phyloP scores from a whole-genome alignment of 1,139 yeast genomes.

The Wickerhamiella infanticola region DNA sequence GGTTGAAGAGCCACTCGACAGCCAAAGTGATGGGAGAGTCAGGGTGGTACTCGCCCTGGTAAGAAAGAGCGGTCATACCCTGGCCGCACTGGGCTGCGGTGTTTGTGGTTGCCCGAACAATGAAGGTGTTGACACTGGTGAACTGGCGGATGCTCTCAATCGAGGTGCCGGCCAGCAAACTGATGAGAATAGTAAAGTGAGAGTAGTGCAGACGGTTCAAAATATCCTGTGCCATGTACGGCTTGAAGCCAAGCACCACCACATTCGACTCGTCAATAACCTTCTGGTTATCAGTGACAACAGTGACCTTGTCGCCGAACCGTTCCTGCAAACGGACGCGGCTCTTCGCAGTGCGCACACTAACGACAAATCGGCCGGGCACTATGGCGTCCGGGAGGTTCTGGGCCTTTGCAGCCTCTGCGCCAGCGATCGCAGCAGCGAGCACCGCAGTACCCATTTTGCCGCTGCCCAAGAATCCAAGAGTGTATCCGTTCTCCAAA shows the following conservation, averaged over 20 bases:
- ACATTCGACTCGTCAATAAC: constrained; percentile 55
- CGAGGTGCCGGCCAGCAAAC: constrained; percentile 87
- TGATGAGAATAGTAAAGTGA: constrained; percentile 37
- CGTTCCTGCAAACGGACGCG: constrained; percentile 31
- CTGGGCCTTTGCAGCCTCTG: constrained; percentile 10
- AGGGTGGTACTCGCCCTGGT: constrained; percentile 37
- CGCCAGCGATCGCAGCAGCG: constrained; percentile 46
- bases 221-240: constrained; percentile 55
- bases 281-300: constrained; percentile 37
- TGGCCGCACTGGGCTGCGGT: constrained; percentile 85
- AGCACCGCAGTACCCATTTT: constrained; percentile 95
- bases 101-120: constrained; percentile 94
- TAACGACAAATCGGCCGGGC: constrained; percentile 63
- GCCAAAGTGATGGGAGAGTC: constrained; percentile 31
- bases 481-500: constrained; percentile 35
- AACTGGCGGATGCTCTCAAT: constrained; percentile 46
- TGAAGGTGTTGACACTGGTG: constrained; percentile 31
- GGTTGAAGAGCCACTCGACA: constrained; percentile 57
- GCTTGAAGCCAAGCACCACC: constrained; percentile 74
- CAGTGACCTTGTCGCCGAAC: constrained; percentile 37
- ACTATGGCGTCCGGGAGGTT: constrained; percentile 17
- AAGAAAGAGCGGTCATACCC: constrained; percentile 77
- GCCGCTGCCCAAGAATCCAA: constrained; percentile 83
- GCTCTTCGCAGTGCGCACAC: constrained; percentile 48
- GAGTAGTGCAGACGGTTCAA: constrained; percentile 21